Conservation (phyloP, 352 stramenopile species). For the Saprolegnia parasitica region DNA sequence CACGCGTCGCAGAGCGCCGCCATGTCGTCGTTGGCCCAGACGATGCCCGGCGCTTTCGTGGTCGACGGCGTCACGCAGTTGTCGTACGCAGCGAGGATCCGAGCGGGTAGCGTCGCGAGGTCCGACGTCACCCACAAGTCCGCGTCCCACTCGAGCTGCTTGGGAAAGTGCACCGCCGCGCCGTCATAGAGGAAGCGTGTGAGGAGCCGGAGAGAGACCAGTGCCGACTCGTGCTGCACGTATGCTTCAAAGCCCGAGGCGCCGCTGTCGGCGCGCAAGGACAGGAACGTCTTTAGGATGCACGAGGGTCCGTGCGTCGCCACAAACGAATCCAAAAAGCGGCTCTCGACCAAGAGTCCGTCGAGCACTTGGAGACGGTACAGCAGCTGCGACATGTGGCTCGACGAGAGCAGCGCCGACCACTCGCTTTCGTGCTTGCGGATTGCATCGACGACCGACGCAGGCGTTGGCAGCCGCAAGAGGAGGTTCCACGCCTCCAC, state of each 20-base stretch:
- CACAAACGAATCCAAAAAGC: constrained; percentile 15
- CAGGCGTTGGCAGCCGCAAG: constrained; percentile 19
- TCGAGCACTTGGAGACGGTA: constrained; percentile 27
- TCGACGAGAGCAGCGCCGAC: constrained; percentile 2
- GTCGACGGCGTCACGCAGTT: background rate
- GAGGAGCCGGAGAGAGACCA: constrained; percentile 18
- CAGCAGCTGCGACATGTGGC: constrained; percentile 12
- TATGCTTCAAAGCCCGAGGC: constrained; percentile 3
- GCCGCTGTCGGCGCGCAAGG: background rate
- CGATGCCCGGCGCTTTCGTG: background rate
- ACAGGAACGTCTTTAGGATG: constrained; percentile 15
- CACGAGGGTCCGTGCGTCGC: constrained; percentile 17
- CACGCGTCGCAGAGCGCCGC: constrained; percentile 11
- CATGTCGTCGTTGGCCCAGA: background rate
- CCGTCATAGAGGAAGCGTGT: background rate
- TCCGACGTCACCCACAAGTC: constrained; percentile 4
- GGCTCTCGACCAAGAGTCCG: background rate
- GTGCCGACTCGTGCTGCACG: constrained; percentile 3
- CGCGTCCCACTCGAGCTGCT: constrained; percentile 13
- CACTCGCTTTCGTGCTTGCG: constrained; percentile 13
- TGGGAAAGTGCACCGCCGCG: constrained; percentile 1
- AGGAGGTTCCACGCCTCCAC: constrained; percentile 25
- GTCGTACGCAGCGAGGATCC: background rate
- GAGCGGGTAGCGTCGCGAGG: background rate
- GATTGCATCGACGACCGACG: constrained; percentile 7